Evolutionary conservation across 2,329 filamentous ascomycete genomes (phyloP), one percentile per base, ranked within the genome.

Genomic region (Uncinocarpus reesii): DNA sequence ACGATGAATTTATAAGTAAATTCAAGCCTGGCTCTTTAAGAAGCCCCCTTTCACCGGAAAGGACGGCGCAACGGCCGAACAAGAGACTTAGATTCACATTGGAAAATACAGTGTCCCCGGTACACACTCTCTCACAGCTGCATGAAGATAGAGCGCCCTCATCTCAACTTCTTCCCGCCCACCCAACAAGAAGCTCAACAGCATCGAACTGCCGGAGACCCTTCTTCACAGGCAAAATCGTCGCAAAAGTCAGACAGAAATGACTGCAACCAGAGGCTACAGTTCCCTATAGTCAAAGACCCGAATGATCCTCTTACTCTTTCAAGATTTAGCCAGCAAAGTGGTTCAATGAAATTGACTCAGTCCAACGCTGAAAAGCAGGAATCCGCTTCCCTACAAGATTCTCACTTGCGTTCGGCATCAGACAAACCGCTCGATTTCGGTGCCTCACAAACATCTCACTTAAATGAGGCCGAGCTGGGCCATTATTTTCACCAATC

Each of bases 211-310:
- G 35, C 51, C 10, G 49, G 52, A 34, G 21, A 49, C 5, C 61
- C 57, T 7, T 56, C 57, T 16, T 47, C 55, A 23, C 54, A 52
- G 38, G 47, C 48, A 7, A 56, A 57, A 28, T 62, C 58, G 24
- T 60, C 59, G 2, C 58, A 62, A 55, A 56, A 57, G 40, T 58
- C 59, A 42, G 38, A 55, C 43, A 54, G 58, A 37, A 65, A 61
- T 42, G 60, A 60, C 5, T 46, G 49, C 55, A 62, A 66, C 54
- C 58, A 72, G 53, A 73, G 70, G 18, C 68, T 87, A 21, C 74
- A 73, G 23, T 93, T 87, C 58, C 76, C 83, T 1, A 77, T 88
- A 10, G 84, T 90, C 18, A 93, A 94, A 65, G 79, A 90, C 56
- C 76, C 81, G 1, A 75, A 80, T 56, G 79, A 86, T 56, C 75